A percentile compares a stretch with the other conserved stretches of the same genome.
These are phyloP conservation scores for Wickerhamomyces sp. DNA, from an alignment of 1,139 yeast species.

Conservation along the genomic window DNA sequence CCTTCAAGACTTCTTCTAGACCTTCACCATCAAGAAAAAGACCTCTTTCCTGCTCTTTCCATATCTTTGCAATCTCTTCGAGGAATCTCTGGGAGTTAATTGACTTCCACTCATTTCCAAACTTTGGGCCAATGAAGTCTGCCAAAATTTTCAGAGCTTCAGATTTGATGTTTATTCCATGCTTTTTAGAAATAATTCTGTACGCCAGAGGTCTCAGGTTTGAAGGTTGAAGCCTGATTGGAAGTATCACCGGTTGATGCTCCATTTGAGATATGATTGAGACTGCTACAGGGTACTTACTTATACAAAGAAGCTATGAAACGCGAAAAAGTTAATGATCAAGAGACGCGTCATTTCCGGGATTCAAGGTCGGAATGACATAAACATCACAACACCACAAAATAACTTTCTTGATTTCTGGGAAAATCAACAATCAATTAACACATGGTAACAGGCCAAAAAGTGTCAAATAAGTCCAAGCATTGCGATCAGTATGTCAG, in stretches of 20 bases:
- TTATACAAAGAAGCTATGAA: no score
- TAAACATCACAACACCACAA: no score
- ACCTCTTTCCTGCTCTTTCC: constrained; percentile 91
- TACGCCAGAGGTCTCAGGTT: constrained; percentile 89
- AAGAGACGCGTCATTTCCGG: no score
- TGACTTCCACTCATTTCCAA: constrained; percentile 86
- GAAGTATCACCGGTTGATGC: constrained; percentile 39
- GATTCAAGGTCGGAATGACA: no score
- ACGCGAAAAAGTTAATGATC: no score
- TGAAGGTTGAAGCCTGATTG: constrained; percentile 72
- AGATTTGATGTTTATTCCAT: constrained; percentile 84
- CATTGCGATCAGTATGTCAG: constrained; percentile 11
- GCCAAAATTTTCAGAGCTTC: constrained; percentile 75
- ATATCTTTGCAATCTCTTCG: constrained; percentile 72
- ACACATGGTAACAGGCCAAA: no score
- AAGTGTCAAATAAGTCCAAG: no score
- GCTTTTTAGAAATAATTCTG: constrained; percentile 82
- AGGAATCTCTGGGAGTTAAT: constrained; percentile 59
- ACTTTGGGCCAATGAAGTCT: constrained; percentile 63
- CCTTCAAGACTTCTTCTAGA: constrained; percentile 58
- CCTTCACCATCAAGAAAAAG: constrained; percentile 76
- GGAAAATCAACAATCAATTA: no score
- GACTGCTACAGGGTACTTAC: no score
- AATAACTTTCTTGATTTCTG: no score
- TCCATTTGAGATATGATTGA: constrained; percentile 1